Base-by-base conservation (phyloP, 805 yeast species). In the Starmerella powellii region DNA sequence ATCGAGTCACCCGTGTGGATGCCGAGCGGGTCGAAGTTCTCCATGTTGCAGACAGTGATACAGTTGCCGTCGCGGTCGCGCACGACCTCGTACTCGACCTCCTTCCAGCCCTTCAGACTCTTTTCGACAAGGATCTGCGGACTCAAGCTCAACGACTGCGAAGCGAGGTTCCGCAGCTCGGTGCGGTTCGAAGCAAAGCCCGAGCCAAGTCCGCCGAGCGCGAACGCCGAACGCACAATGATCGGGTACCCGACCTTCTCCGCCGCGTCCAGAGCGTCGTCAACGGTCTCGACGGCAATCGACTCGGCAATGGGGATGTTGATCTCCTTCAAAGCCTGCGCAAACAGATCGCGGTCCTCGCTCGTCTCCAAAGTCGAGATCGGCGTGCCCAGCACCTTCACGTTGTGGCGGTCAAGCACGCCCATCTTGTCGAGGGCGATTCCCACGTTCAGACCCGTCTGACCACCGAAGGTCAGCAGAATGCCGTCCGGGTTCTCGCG, bases 11-110 rank as follows among this genome's bases (percentile, higher is more conserved):
- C 98, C 43, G 98, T 88, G 67, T 88, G 98, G 57, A 88, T 81
- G 55, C 98, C 98, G 55, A 88, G 74, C 34, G 98, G 98, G 65
- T 88, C 98, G 56, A 88, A 88, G 70, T 88, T 88, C 68, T 88
- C 98, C 98, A 88, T 88, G 66, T 88, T 88, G 73, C 98, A 88
- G 41, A 88, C 98, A 34, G 98, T 88, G 62, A 88, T 88, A 73
- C 98, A 88, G 74, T 88, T 88, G 53, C 80, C 95, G 43, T 81
- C 91, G 51, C 91, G 74, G 68, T 88, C 98, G 61, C 98, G 80
- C 44, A 88, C 97, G 51, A 88, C 98, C 70, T 88, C 98, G 63
- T 88, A 88, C 67, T 88, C 98, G 49, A 88, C 93, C 66, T 88
- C 98, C 64, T 88, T 88, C 98, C 98, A 88, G 51, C 98, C 98